These are phyloP conservation scores for Amanita pallidorosea DNA, from an alignment of 768 basidiomycete species.

Conservation along the genomic window DNA sequence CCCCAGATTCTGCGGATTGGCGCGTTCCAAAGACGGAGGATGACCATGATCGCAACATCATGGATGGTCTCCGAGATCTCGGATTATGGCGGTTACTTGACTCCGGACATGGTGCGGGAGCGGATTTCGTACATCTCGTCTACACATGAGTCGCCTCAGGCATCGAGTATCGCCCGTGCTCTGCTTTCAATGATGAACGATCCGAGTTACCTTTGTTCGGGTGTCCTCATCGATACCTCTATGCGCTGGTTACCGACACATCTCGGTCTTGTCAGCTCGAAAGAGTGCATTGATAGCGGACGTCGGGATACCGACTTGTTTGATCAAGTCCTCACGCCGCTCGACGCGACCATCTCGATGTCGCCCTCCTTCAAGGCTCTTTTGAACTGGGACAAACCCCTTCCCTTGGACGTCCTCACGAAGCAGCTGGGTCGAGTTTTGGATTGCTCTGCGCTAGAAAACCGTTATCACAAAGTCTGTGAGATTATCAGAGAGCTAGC, in stretches of 20 bases:
- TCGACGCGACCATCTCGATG: conserved; percentile 15
- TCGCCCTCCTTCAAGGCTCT: conserved; percentile 17
- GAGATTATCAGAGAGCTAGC: conserved; percentile 22
- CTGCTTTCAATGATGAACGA: conserved; percentile 15
- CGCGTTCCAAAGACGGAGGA: not conserved
- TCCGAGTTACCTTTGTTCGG: not conserved
- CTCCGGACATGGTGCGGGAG: conserved; percentile 21
- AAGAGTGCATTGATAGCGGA: conserved; percentile 19
- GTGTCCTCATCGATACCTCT: not conserved
- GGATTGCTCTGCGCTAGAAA: conserved; percentile 2
- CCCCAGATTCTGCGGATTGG: not conserved
- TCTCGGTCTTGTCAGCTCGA: conserved; percentile 18
- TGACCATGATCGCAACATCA: not conserved
- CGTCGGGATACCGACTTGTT: conserved; percentile 19
- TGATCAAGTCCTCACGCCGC: conserved; percentile 25
- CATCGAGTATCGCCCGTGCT: conserved; percentile 8
- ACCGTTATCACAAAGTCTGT: conserved; percentile 9
- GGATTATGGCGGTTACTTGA: conserved; percentile 19
- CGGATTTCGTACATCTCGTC: conserved; percentile 22
- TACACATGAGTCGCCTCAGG: conserved; percentile 2
- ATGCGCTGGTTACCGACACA: conserved; percentile 28
- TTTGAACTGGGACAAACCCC: conserved; percentile 29
- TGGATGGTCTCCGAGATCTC: conserved; percentile 13
- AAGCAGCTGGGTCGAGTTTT: conserved; percentile 22
- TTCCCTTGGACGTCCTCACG: conserved; percentile 18